phyloP scores from a whole-genome alignment of 768 basidiomycete species.

The Phallus indusiatus region DNA sequence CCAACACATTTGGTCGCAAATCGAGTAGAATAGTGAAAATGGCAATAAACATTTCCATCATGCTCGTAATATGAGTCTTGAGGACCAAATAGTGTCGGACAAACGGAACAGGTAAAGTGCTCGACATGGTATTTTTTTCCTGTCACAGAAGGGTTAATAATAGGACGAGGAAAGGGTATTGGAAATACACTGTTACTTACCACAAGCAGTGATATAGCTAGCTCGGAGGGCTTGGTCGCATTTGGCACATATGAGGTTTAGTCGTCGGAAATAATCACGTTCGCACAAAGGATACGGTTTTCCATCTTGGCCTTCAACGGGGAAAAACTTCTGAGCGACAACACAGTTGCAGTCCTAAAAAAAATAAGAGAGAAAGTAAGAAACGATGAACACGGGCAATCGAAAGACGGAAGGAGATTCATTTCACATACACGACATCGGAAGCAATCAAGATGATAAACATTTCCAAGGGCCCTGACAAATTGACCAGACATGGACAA shows the following conservation, averaged over 20 bases:
- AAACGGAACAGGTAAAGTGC: constrained; percentile 97
- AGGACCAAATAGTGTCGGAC: constrained; percentile 91
- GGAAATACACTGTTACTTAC: constrained; percentile 38
- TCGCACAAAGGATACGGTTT: constrained; percentile 95
- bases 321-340: constrained; percentile 98
- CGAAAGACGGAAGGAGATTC: constrained; percentile 93
- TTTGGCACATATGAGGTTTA: constrained; percentile 94
- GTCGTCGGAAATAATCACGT: constrained; percentile 91
- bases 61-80: constrained; percentile 99
- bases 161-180: neutral
- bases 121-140: constrained; percentile 87
- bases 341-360: constrained; percentile 88
- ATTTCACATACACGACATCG: constrained; percentile 92
- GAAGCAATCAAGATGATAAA: constrained; percentile 97
- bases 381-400: constrained; percentile 85
- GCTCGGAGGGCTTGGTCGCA: constrained; percentile 91
- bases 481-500: constrained; percentile 90
- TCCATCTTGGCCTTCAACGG: constrained; percentile 85
- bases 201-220: constrained; percentile 98
- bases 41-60: constrained; percentile 95
- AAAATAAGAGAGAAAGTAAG: neutral
- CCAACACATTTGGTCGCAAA: constrained; percentile 99
- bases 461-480: constrained; percentile 87
- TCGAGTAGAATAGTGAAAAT: constrained; percentile 97
- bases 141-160: constrained; percentile 13